phyloP scores from a whole-genome alignment of 495 filamentous ascomycete species.

The Penicillium ochrochloron region DNA sequence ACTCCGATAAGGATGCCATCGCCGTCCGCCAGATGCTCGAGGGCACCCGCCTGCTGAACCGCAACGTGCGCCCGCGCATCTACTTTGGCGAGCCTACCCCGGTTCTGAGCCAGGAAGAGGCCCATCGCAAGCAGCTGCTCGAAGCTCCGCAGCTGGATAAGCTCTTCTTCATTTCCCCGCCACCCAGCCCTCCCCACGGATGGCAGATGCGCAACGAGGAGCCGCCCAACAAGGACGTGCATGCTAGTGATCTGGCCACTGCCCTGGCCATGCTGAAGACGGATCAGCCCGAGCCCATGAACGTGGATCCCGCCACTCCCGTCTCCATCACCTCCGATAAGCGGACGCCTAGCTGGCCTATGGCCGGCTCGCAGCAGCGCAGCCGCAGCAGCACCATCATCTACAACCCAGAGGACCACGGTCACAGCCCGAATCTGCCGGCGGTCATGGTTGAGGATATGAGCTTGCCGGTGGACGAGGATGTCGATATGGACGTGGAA shows the following conservation, averaged over 20 bases:
- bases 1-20: slow-evolving; percentile 72
- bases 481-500: slow-evolving; percentile 44
- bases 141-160: slow-evolving; percentile 84
- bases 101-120: slow-evolving; percentile 59
- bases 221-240: slow-evolving; percentile 90
- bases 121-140: slow-evolving; percentile 60
- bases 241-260: slow-evolving; percentile 83
- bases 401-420: slow-evolving; percentile 76
- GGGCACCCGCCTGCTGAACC: slow-evolving; percentile 67
- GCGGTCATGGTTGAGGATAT: slow-evolving; percentile 92
- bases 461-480: slow-evolving; percentile 58
- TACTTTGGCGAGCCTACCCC: slow-evolving; percentile 88
- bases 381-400: slow-evolving; percentile 71
- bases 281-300: slow-evolving; percentile 31
- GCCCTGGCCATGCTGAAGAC: slow-evolving; percentile 73
- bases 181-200: slow-evolving; percentile 86
- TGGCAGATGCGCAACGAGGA: slow-evolving; percentile 92
- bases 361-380: slow-evolving; percentile 41
- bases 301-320: slow-evolving; percentile 40
- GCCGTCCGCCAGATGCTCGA: slow-evolving; percentile 72
- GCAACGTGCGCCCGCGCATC: slow-evolving; percentile 65
- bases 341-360: slow-evolving; percentile 46
- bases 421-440: slow-evolving; percentile 75
- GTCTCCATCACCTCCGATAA: slow-evolving; percentile 45
- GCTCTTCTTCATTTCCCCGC: slow-evolving; percentile 96